Evolutionary conservation across 2,329 filamentous ascomycete species (phyloP).

Genomic region (Graphilbum sp.): DNA sequence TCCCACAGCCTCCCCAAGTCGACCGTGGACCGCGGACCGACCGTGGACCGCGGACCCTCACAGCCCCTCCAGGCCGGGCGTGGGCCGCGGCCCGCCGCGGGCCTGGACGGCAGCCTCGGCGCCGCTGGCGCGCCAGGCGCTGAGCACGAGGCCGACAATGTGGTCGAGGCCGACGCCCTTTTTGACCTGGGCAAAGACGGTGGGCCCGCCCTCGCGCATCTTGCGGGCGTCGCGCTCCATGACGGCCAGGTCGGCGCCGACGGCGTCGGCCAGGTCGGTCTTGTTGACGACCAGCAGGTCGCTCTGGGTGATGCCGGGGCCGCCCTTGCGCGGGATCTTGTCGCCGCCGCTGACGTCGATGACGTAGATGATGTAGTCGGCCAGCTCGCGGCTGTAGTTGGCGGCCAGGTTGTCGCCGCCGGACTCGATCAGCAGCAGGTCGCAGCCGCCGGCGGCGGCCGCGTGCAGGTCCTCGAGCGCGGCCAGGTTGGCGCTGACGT

Average conservation of each 20-base stretch:
- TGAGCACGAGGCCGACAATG: constrained; percentile 75
- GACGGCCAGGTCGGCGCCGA: constrained; percentile 77
- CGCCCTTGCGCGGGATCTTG: constrained; percentile 91
- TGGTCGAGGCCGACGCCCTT: constrained; percentile 69
- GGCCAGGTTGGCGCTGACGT: constrained; percentile 85
- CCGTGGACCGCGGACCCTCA: no score
- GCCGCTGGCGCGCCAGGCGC: constrained; percentile 83
- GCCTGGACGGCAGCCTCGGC: constrained; percentile 45
- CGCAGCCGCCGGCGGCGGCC: constrained; percentile 49
- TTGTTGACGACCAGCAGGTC: constrained; percentile 93
- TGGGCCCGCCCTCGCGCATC: constrained; percentile 91
- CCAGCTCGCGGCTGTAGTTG: constrained; percentile 88
- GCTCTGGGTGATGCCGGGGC: constrained; percentile 91
- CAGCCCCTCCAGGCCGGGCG: constrained; percentile 25
- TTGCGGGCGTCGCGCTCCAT: constrained; percentile 92
- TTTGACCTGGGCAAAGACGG: constrained; percentile 96
- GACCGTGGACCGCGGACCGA: no score
- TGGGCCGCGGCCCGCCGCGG: constrained; percentile 40
- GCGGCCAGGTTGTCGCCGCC: constrained; percentile 94
- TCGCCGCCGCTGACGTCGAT: constrained; percentile 95
- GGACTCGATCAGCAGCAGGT: constrained; percentile 84
- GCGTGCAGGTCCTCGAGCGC: constrained; percentile 79
- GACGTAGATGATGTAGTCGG: constrained; percentile 96
- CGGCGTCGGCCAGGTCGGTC: constrained; percentile 78
- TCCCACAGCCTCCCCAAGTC: no score